Conservation (phyloP, 2,329 filamentous ascomycete species). For the Furcasterigmium furcatum region DNA sequence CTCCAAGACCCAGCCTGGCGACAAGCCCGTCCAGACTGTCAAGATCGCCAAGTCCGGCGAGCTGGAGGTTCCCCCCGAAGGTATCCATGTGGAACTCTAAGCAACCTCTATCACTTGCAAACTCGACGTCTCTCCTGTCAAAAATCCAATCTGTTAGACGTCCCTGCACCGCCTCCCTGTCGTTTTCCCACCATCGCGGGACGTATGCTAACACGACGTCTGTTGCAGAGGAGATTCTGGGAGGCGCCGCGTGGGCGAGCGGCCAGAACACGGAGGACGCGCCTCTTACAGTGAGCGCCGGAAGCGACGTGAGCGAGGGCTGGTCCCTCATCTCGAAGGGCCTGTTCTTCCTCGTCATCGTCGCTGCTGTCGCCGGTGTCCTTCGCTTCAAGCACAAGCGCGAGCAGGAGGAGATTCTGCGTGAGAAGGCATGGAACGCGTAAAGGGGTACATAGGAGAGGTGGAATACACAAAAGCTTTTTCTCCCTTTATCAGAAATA, state of each 20-base stretch:
- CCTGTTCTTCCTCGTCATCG: constrained; percentile 45
- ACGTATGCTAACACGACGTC: not conserved
- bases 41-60: constrained; percentile 84
- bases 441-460: not conserved
- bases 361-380: constrained; percentile 41
- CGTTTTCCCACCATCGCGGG: not conserved
- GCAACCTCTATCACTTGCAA: constrained; percentile 22
- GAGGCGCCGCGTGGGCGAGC: constrained; percentile 30
- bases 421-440: not conserved
- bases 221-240: constrained; percentile 14
- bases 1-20: constrained; percentile 58
- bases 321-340: constrained; percentile 46
- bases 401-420: not conserved
- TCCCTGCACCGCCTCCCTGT: constrained; percentile 4
- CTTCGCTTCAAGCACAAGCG: constrained; percentile 29
- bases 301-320: constrained; percentile 18
- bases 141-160: constrained; percentile 1
- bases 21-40: constrained; percentile 67
- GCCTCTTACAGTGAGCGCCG: constrained; percentile 17
- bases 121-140: constrained; percentile 1
- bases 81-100: constrained; percentile 90
- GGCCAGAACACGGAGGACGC: constrained; percentile 29
- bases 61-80: constrained; percentile 80
- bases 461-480: too few species aligned
- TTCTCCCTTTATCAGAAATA: too few species aligned